Evolutionary conservation across 1,284 basidiomycete genomes (phyloP), one percentile per base, ranked within the genome.

Genomic region (Kwoniella shivajii): DNA sequence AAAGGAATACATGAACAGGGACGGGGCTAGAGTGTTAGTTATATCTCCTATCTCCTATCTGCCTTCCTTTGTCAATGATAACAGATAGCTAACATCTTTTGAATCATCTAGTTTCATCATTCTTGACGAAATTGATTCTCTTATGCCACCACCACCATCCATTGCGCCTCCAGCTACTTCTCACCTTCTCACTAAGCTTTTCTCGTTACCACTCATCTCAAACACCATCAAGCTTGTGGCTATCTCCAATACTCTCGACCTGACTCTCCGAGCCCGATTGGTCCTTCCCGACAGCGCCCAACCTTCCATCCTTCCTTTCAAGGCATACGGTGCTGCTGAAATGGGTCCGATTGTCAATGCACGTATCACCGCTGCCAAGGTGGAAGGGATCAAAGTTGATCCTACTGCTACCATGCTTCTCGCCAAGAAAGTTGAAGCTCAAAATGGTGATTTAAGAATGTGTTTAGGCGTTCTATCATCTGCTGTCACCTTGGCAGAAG

Each of bases 381-480:
- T 56, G 1, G 66, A 66, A 9, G 59, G 46, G 5, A 67, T 68
- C 50, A 70, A 73, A 47, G 66, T 76, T 6, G 78, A 79, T 52
- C 53, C 61, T 27, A 74, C 74, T 29, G 76, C 77, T 4, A 61
- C 75, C 34, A 75, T 76, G 56, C 68, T 79, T 6, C 66, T 77
- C 11, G 67, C 69, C 27, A 65, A 74, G 24, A 78, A 78, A 54
- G 76, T 78, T 33, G 75, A 78, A 58, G 77, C 76, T 11, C 73
- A 76, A 62, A 78, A 78, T 56, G 78, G 78, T n/a, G 78, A 79
- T 64, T 56, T 79, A 26, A 56, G 78, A 49, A 76, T 76, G 73
- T 78, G 76, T 56, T 66, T 79, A 6, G 71, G 73, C n/a, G 71
- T 75, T 24, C 66, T 77, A n/a, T 58, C 67, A 13, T 68, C 72